phyloP scores from a whole-genome alignment of 306 rosid species.

The Carpinus fangiana region DNA sequence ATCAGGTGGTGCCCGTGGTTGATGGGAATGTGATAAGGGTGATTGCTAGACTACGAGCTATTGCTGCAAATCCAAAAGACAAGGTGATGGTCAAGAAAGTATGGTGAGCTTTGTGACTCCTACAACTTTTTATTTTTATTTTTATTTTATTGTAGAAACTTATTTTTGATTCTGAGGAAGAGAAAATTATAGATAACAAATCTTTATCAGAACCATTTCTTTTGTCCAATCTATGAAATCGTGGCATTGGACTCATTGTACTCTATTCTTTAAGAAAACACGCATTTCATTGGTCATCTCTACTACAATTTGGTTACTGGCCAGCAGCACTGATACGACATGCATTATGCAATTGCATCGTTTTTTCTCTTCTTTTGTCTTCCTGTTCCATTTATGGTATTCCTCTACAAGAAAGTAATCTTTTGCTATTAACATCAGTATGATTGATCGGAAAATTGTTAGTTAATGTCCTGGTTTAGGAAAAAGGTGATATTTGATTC shows the following conservation, averaged over 20 bases:
- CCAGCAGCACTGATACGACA: background rate
- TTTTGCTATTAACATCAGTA: background rate
- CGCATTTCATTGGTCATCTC: background rate
- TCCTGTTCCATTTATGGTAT: background rate
- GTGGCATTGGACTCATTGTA: background rate
- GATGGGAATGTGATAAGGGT: slow-evolving; percentile 97
- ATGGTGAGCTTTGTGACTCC: slow-evolving; percentile 63
- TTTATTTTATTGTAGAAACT: background rate
- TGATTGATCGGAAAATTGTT: background rate
- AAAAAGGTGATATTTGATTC: background rate
- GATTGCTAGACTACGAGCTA: slow-evolving; percentile 74
- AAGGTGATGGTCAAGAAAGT: slow-evolving; percentile 58
- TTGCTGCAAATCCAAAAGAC: slow-evolving; percentile 76
- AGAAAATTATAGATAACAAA: background rate
- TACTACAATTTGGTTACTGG: background rate
- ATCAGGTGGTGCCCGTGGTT: slow-evolving; percentile 89
- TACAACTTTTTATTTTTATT: slow-evolving; percentile 21
- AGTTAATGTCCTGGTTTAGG: background rate
- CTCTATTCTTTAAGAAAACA: background rate
- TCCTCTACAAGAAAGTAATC: background rate
- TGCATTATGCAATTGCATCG: background rate
- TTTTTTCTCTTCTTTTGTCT: background rate
- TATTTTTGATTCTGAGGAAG: background rate
- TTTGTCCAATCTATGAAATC: background rate
- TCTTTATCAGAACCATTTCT: background rate